phyloP scores from a whole-genome alignment of 805 yeast species.

The Starmerella lactis-condensi region DNA sequence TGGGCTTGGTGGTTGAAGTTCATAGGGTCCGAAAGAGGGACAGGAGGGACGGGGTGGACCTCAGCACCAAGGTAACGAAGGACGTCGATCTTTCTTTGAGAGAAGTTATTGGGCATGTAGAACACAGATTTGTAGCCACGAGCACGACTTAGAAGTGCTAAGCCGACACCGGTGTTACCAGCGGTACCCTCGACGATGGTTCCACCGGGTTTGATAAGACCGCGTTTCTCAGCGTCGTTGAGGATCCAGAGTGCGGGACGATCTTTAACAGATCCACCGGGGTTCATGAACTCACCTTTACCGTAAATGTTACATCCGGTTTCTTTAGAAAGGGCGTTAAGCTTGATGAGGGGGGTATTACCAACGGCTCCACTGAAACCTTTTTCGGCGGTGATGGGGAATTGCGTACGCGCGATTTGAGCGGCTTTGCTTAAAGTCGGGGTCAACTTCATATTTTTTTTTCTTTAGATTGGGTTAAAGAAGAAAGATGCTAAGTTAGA shows the following conservation, averaged over 20 bases:
- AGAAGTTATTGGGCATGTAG: constrained; percentile 82
- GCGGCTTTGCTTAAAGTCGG: constrained; percentile 7
- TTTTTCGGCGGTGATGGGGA: constrained; percentile 44
- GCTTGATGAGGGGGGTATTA: constrained; percentile 67
- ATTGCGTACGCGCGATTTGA: constrained; percentile 26
- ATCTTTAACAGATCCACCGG: constrained; percentile 85
- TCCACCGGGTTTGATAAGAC: constrained; percentile 50
- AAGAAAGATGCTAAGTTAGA: too few relatives aligned
- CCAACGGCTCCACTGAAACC: constrained; percentile 79
- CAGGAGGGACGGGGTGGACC: constrained; percentile 77
- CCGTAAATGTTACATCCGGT: constrained; percentile 63
- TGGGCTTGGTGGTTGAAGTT: constrained; percentile 77
- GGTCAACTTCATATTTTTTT: constrained; percentile 4
- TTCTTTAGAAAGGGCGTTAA: constrained; percentile 37
- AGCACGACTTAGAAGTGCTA: constrained; percentile 60
- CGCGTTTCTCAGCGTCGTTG: constrained; percentile 54
- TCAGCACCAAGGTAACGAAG: constrained; percentile 65
- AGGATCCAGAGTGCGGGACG: constrained; percentile 68
- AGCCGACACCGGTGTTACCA: constrained; percentile 88
- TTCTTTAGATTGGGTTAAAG: too few relatives aligned
- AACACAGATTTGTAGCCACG: constrained; percentile 71
- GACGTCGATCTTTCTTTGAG: constrained; percentile 60
- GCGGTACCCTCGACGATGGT: constrained; percentile 89
- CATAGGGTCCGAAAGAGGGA: constrained; percentile 59
- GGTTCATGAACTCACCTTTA: constrained; percentile 83